Evolutionary conservation across 129 eudicot genomes (phyloP).

Genomic region (Calendula officinalis): DNA sequence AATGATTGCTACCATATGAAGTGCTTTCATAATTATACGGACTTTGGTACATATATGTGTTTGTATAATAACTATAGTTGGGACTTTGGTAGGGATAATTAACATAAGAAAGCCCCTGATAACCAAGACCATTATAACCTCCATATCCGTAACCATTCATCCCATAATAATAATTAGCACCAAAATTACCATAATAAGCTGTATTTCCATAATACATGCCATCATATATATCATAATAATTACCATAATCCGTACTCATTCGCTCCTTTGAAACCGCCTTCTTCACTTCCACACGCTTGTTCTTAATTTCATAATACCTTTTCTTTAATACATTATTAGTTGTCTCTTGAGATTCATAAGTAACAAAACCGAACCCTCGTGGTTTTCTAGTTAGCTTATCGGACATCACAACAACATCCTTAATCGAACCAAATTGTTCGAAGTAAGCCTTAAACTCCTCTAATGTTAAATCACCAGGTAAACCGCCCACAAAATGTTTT

Average conservation of each 20-base stretch:
- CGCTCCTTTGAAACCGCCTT: slow-evolving; percentile 29
- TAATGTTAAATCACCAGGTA: slow-evolving; percentile 23
- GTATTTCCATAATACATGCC: neutral
- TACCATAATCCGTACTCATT: neutral
- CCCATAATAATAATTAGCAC: slow-evolving; percentile 22
- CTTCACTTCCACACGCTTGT: slow-evolving; percentile 35
- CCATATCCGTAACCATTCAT: slow-evolving; percentile 8
- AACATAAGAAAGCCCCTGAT: slow-evolving; percentile 18
- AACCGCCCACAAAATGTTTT: slow-evolving; percentile 38
- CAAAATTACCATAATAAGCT: slow-evolving; percentile 12
- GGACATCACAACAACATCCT: slow-evolving; percentile 28
- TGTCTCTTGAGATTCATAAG: slow-evolving; percentile 30
- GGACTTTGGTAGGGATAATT: slow-evolving; percentile 16
- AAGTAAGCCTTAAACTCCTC: slow-evolving; percentile 31
- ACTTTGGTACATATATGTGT: slow-evolving; percentile 5
- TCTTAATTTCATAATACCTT: slow-evolving; percentile 20
- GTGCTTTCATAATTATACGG: slow-evolving; percentile 5
- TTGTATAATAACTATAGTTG: neutral
- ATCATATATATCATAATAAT: neutral
- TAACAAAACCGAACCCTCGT: slow-evolving; percentile 40
- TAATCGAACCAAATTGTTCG: slow-evolving; percentile 30
- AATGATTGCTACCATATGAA: neutral
- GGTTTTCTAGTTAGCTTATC: slow-evolving; percentile 22
- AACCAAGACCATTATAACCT: slow-evolving; percentile 10
- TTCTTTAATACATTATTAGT: slow-evolving; percentile 17